phyloP scores from a whole-genome alignment of 768 basidiomycete genomes.

The Tulasnella sp. region DNA sequence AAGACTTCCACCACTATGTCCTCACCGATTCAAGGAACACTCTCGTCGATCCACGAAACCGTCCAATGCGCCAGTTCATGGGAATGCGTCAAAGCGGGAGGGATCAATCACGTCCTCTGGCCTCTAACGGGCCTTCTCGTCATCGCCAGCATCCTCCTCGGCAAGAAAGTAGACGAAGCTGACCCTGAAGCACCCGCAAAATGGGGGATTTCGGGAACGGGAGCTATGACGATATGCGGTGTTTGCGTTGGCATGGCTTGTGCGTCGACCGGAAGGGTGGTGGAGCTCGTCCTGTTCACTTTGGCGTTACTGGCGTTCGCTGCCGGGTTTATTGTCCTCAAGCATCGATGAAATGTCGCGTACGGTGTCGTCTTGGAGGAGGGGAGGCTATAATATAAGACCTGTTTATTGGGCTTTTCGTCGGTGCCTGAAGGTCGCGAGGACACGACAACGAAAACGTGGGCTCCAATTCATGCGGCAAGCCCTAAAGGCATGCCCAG shows the following conservation, averaged over 20 bases:
- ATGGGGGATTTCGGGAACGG: not conserved
- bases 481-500: not conserved
- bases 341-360: not conserved
- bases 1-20: not conserved
- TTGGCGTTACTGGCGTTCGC: not conserved
- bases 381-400: not conserved
- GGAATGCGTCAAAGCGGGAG: not conserved
- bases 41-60: not conserved
- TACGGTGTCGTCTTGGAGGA: not conserved
- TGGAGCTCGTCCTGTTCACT: not conserved
- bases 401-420: not conserved
- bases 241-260: not conserved
- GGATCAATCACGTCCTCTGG: not conserved
- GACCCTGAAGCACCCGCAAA: not conserved
- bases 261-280: not conserved
- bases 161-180: not conserved
- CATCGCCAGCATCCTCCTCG: not conserved
- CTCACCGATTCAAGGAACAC: not conserved
- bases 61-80: not conserved
- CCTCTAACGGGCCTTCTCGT: not conserved
- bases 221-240: not conserved
- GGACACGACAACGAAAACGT: not conserved
- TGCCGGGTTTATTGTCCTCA: not conserved
- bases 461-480: not conserved
- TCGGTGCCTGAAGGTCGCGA: not conserved